Evolutionary conservation across 2,329 filamentous ascomycete genomes (phyloP), one percentile per base, ranked within the genome.

Genomic region (Elsinoe arachidis): DNA sequence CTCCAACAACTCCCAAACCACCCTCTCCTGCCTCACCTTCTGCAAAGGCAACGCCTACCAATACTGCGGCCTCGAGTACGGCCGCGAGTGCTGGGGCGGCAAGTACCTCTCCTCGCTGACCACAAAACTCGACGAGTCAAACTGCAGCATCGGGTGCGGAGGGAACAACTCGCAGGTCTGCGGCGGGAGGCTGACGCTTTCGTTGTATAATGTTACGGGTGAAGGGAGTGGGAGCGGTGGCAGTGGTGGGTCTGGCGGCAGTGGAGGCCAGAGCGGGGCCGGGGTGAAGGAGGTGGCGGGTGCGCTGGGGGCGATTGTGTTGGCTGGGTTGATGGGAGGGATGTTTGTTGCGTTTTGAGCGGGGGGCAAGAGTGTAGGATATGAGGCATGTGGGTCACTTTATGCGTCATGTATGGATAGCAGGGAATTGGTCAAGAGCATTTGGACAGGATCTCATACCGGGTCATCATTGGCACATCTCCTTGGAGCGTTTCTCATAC

Each of bases 1-100:
- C 19, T 64, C 71, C 9, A 76, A 73, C 56, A 69, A 69, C 60
- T 64, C 61, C 17, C 79, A 83, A 77, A 82, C 79, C 21, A 77
- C 78, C 9, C 68, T 72, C 15, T 63, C 68, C 58, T 84, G 81
- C 64, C 71, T 82, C 21, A 67, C 68, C 7, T 81, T 76, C 66
- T 84, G 80, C 70, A 62, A 67, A n/a, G 63, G 60, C 26, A 70
- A 71, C 30, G 64, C 65, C 53, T 65, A 64, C 35, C 69, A 70
- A 56, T 81, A 77, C 64, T 80, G 80, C 2, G 80, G 80, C 2
- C 64, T 83, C 39, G 79, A 83, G 69, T 82, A 77, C 67, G 63
- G 61, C 34, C 80, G 79, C 56, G 80, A 84, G 70, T 85, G 81
- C 73, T 84, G 80, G 76, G 85, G 82, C 67, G 74, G 78, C 19